Evolutionary conservation across 2,329 filamentous ascomycete species (phyloP).

Genomic region (Botrytis fabae): DNA sequence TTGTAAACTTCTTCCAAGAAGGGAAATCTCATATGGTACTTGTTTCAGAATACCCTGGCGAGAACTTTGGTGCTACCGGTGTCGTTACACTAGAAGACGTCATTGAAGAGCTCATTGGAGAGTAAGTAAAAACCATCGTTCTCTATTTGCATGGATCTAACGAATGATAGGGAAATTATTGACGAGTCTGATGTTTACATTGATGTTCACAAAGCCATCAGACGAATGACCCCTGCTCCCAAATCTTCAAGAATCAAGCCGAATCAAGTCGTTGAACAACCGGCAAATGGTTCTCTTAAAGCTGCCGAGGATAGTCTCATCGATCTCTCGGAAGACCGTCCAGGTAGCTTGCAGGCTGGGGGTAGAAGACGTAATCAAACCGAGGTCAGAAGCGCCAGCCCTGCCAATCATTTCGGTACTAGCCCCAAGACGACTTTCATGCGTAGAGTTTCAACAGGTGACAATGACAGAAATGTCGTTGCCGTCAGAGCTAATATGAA

Average conservation of each 20-base stretch:
- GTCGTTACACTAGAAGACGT: conserved; percentile 97
- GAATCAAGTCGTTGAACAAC: conserved; percentile 52
- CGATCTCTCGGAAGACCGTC: conserved; percentile 47
- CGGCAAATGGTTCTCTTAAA: conserved; percentile 42
- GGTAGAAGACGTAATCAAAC: conserved; percentile 26
- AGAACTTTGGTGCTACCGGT: conserved; percentile 84
- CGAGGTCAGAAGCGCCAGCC: conserved; percentile 27
- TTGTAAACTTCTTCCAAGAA: conserved; percentile 99
- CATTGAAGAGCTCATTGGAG: conserved; percentile 97
- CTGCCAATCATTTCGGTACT: conserved; percentile 30
- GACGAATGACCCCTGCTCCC: conserved; percentile 62
- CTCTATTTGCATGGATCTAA: conserved; percentile 32
- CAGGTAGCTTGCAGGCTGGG: conserved; percentile 25
- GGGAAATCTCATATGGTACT: conserved; percentile 99
- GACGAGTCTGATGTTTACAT: conserved; percentile 98
- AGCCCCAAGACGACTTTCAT: conserved; percentile 54
- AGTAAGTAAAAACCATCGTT: conserved; percentile 59
- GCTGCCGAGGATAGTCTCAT: conserved; percentile 43
- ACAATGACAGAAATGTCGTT: conserved; percentile 55
- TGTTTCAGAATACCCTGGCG: conserved; percentile 86
- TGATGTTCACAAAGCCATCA: conserved; percentile 96
- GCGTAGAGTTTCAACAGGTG: conserved; percentile 54
- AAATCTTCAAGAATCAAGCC: conserved; percentile 65
- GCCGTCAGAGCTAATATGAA: conserved; percentile 61
- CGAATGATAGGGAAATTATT: conserved; percentile 78